phyloP scores from a whole-genome alignment of 345 rosid species.

The Lumnitzera littorea region DNA sequence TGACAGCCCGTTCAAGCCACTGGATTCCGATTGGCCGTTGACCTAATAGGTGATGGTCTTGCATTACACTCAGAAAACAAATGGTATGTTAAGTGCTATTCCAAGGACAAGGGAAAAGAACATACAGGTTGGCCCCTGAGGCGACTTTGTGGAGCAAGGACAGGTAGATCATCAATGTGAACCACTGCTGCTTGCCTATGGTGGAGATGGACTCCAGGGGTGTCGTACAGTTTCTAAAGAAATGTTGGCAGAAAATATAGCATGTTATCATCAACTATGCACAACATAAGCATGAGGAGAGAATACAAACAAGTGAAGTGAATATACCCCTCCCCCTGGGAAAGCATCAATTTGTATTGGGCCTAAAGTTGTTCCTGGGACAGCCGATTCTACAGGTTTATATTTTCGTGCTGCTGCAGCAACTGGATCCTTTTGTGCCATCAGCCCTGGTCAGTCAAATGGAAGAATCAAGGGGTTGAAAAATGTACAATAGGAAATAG shows the following conservation, averaged over 20 bases:
- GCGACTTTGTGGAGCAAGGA: conserved; percentile 87
- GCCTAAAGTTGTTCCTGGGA: conserved; percentile 96
- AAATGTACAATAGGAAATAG: neutral
- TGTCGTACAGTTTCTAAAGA: conserved; percentile 70
- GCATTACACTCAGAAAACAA: too few species aligned
- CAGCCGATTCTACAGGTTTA: conserved; percentile 93
- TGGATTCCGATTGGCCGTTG: conserved; percentile 21
- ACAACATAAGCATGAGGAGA: conserved; percentile 5
- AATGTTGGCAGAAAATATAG: conserved; percentile 8
- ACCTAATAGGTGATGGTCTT: conserved; percentile 6
- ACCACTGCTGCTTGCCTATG: conserved; percentile 98
- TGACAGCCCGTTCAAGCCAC: conserved; percentile 65
- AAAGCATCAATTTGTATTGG: conserved; percentile 91
- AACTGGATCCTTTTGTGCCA: conserved; percentile 82
- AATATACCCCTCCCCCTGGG: conserved; percentile 82
- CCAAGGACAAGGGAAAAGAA: conserved; percentile 8
- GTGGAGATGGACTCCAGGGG: conserved; percentile 95
- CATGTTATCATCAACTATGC: neutral
- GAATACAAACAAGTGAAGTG: conserved; percentile 2
- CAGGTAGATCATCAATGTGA: conserved; percentile 80
- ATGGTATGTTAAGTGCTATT: neutral
- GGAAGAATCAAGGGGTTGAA: neutral
- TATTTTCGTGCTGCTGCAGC: conserved; percentile 87
- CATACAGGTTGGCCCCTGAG: conserved; percentile 77
- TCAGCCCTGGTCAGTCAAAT: conserved; percentile 37